phyloP scores from a whole-genome alignment of 805 yeast genomes.

The Zygotorulaspora florentina region DNA sequence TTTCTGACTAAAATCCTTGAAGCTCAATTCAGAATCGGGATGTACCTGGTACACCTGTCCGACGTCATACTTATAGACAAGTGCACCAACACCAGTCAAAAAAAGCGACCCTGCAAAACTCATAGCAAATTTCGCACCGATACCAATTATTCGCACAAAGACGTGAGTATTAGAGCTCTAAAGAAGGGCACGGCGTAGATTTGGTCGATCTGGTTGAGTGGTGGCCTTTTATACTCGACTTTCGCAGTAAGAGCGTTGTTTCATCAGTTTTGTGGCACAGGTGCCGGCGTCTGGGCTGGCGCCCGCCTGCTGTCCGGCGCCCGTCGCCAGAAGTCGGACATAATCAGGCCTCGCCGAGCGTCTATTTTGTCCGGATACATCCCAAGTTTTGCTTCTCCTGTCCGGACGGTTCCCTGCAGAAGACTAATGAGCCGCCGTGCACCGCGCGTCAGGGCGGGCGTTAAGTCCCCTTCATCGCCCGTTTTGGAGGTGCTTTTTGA shows the following conservation, averaged over 20 bases:
- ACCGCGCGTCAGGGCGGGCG: background rate
- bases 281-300: too few species aligned
- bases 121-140: constrained; percentile 15
- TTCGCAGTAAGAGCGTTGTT: too few species aligned
- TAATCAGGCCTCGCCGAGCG: background rate
- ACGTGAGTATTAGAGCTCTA: background rate
- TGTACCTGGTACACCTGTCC: constrained; percentile 23
- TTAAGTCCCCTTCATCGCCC: background rate
- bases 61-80: constrained; percentile 26
- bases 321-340: too few species aligned
- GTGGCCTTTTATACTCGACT: background rate
- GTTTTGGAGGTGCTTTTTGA: background rate
- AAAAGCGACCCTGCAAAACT: constrained; percentile 31
- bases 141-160: background rate
- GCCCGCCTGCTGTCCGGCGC: too few species aligned
- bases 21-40: constrained; percentile 14
- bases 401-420: background rate
- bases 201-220: too few species aligned
- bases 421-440: background rate
- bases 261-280: too few species aligned
- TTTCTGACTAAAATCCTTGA: constrained; percentile 12
- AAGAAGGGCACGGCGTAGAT: background rate
- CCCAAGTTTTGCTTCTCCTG: background rate
- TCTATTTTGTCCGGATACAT: background rate
- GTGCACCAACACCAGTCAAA: constrained; percentile 30